A percentile compares a stretch with the other conserved stretches of the same genome.
Evolutionary conservation across 768 basidiomycete genomes (phyloP).

Genomic region (Tephrocybe sp.): DNA sequence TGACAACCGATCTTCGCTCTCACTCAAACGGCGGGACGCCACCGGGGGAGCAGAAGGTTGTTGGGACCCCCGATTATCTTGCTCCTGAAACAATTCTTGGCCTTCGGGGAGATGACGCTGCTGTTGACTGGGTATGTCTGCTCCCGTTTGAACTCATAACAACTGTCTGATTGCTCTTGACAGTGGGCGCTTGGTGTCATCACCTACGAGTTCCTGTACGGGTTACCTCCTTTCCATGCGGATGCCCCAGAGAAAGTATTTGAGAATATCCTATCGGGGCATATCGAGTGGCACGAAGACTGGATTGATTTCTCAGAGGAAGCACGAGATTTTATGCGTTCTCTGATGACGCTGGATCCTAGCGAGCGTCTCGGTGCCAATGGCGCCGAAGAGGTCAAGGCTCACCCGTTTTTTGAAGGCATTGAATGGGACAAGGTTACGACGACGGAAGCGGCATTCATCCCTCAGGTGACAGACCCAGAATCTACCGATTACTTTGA

Average conservation of each 20-base stretch:
- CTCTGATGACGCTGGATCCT: conserved; percentile 82
- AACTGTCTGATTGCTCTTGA: conserved; percentile 15
- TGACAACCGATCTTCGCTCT: conserved; percentile 80
- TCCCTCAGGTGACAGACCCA: conserved; percentile 92
- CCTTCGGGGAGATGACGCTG: conserved; percentile 89
- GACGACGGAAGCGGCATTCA: conserved; percentile 87
- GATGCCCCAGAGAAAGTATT: conserved; percentile 97
- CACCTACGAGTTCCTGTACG: conserved; percentile 96
- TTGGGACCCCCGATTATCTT: conserved; percentile 96
- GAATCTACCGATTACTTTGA: conserved; percentile 99
- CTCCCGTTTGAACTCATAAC: neutral
- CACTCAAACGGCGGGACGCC: conserved; percentile 72
- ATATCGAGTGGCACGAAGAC: conserved; percentile 95
- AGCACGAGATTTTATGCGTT: conserved; percentile 87
- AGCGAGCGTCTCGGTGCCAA: conserved; percentile 76
- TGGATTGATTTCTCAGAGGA: conserved; percentile 85
- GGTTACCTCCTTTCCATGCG: conserved; percentile 96
- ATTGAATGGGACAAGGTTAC: conserved; percentile 95
- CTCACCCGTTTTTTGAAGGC: conserved; percentile 85
- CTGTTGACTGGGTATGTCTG: conserved; percentile 89
- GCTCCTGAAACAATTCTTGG: conserved; percentile 96
- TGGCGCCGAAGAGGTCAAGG: conserved; percentile 91
- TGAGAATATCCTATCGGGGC: conserved; percentile 94
- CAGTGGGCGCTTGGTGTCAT: conserved; percentile 99
- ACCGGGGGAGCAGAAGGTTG: conserved; percentile 89